Percentiles rank a stretch among this genome's conserved stretches.
These are phyloP conservation scores for Ceratocystis huliohia DNA, from an alignment of 2,329 filamentous ascomycete genomes.

Conservation along the genomic window DNA sequence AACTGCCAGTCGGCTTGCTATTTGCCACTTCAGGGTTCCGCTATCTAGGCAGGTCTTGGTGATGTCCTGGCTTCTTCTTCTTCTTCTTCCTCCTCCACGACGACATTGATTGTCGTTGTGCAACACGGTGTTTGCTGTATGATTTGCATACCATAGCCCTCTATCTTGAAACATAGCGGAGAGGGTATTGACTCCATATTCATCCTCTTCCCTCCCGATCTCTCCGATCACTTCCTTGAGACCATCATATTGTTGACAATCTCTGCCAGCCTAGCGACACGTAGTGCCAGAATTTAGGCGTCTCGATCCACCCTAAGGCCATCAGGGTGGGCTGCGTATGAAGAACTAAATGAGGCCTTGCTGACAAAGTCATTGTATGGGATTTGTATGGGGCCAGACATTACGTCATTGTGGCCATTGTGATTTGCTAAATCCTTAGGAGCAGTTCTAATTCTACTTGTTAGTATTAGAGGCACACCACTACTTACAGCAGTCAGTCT, in stretches of 20 bases:
- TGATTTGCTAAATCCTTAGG: no score
- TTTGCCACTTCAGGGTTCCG: no score
- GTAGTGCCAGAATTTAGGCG: background rate
- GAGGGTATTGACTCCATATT: background rate
- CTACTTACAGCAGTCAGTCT: background rate
- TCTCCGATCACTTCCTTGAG: background rate
- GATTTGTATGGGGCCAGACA: background rate
- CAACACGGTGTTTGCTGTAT: background rate
- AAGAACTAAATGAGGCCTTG: constrained; percentile 1
- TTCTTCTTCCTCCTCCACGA: no score
- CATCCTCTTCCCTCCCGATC: background rate
- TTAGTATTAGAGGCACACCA: background rate
- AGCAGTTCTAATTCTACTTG: background rate
- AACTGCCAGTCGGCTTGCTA: no score
- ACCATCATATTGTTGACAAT: background rate
- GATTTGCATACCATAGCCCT: background rate
- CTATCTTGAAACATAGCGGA: background rate
- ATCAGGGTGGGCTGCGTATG: background rate
- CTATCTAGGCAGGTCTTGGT: background rate
- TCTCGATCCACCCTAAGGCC: background rate
- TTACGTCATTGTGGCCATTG: constrained; percentile 2
- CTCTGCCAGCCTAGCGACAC: background rate
- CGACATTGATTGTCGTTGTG: background rate
- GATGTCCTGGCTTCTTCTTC: background rate
- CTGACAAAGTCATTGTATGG: background rate